Conservation (phyloP, 805 yeast genomes). For the Candida dajiaensis region DNA sequence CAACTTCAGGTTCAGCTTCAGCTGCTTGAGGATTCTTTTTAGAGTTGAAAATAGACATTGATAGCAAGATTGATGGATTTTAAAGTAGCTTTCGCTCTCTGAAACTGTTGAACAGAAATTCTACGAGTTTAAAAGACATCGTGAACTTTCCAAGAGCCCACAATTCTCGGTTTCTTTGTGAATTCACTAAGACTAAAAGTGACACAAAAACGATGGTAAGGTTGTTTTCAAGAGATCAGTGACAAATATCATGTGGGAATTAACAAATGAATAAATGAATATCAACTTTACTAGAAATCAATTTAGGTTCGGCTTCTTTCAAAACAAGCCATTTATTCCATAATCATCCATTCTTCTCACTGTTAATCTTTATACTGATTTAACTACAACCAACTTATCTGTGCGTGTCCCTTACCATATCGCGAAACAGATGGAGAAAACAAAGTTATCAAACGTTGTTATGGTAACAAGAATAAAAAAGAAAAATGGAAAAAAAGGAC, state of each 20-base stretch:
- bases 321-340: too few relatives aligned
- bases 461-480: background rate
- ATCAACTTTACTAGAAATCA: too few relatives aligned
- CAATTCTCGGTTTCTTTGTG: background rate
- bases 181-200: background rate
- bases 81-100: background rate
- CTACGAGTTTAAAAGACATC: background rate
- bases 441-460: background rate
- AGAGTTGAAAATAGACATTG: constrained; percentile 8
- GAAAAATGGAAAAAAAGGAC: background rate
- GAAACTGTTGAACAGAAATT: too few relatives aligned
- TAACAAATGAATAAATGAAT: too few relatives aligned
- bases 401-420: background rate
- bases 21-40: background rate
- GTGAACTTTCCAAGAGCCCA: background rate
- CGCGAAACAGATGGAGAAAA: background rate
- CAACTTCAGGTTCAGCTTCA: background rate
- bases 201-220: background rate
- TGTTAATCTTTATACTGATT: too few relatives aligned
- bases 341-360: too few relatives aligned
- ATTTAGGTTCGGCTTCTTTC: too few relatives aligned
- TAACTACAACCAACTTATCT: background rate
- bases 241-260: too few relatives aligned
- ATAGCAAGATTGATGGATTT: background rate
- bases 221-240: too few relatives aligned